Evolutionary conservation across 1,284 basidiomycete species (phyloP), one percentile per base, ranked within the genome.

Genomic region (Rhodotorula glutinis): DNA sequence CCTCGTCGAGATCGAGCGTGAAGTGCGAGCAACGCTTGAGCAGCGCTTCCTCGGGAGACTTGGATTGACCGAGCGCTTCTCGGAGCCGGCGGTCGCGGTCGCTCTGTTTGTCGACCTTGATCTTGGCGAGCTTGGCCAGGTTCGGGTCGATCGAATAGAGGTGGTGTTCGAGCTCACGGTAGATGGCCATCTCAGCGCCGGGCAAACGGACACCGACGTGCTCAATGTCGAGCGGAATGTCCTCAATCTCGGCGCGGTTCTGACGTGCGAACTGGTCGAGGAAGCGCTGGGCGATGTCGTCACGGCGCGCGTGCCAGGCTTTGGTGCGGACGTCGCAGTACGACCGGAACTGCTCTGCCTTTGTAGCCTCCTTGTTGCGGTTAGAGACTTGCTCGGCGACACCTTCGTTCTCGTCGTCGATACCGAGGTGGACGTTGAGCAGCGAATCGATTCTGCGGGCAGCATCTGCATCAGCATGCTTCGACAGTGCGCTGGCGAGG

Each of bases 161-260:
- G 76, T 95, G 90, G 75, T 97, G 93, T 75, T 95, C 92, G n/a
- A 97, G 84, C 78, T 97, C 93, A 46, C 96, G 83, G 77, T 97
- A 97, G 69, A 96, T 92, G 0, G 94, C 93, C 17, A 91, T 88
- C 78, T 97, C 94, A 0, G 94, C 91, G 0, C 94, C 92, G 21
- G 94, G 93, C 19, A 96, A 85, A 43, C 82, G 80, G 53, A 96
- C 85, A 46, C 83, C 82, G 75, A 88, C 83, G 53, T 88, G 80
- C 68, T 89, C 82, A 72, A 85, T 85, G 2, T 85, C 84, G 77
- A 87, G 91, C 2, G 89, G 89, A 67, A 97, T 94, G 78, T 97
- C 94, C 70, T 93, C 92, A 62, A 97, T 97, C 80, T 97, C 94
- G 11, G 93, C 92, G 64, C 95, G 88, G 77, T 97, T 97, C 87